Conservation (phyloP, 2,329 filamentous ascomycete genomes). For the Ciborinia camelliae region DNA sequence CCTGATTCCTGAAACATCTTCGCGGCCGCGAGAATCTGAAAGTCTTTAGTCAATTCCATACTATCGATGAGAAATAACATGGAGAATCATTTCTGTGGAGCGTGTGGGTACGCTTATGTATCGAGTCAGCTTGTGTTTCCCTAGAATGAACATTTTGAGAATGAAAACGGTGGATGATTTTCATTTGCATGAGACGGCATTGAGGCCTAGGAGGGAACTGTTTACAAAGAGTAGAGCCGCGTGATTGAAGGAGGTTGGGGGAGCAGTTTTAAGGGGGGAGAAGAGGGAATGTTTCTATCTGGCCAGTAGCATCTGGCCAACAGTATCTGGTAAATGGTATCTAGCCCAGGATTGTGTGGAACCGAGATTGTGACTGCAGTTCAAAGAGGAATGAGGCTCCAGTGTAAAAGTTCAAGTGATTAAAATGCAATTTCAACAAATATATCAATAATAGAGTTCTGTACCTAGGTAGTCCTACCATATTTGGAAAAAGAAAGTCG, state of each 20-base stretch:
- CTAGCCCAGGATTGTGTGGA: too few relatives aligned
- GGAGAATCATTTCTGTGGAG: slow-evolving; percentile 59
- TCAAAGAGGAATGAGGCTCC: neutral
- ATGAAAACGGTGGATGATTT: slow-evolving; percentile 64
- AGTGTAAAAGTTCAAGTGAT: neutral
- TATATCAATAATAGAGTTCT: neutral
- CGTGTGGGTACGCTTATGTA: slow-evolving; percentile 62
- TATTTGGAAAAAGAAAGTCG: neutral
- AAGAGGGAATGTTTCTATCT: too few relatives aligned
- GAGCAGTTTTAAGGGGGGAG: slow-evolving; percentile 30
- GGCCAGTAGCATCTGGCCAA: too few relatives aligned
- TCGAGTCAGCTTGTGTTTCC: slow-evolving; percentile 45
- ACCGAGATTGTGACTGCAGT: neutral
- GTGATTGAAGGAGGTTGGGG: slow-evolving; percentile 46
- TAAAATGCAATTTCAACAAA: neutral
- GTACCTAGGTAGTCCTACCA: neutral
- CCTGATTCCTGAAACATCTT: slow-evolving; percentile 46
- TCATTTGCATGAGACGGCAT: slow-evolving; percentile 51
- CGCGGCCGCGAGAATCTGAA: slow-evolving; percentile 52
- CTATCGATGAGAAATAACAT: slow-evolving; percentile 49
- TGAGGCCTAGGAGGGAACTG: slow-evolving; percentile 52
- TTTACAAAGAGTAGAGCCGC: slow-evolving; percentile 50
- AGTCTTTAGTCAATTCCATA: slow-evolving; percentile 45
- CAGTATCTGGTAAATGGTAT: too few relatives aligned
- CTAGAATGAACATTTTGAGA: slow-evolving; percentile 48